These are phyloP conservation scores for Trichophyton schoenleinii DNA, from an alignment of 2,329 filamentous ascomycete species.

Conservation along the genomic window DNA sequence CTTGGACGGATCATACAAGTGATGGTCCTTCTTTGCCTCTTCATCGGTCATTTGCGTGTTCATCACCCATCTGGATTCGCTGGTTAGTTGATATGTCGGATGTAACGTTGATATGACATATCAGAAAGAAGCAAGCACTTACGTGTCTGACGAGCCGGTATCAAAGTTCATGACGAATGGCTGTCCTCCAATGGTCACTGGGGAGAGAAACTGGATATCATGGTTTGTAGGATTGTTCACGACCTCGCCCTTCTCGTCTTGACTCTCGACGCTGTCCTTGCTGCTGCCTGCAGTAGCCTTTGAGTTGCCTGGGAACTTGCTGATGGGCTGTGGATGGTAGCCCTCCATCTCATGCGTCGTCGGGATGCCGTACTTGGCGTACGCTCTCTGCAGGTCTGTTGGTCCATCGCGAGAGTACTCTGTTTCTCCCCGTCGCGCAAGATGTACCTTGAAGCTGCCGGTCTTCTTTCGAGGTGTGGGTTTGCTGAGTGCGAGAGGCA, in stretches of 20 bases:
- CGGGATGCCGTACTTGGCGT: slow-evolving; percentile 53
- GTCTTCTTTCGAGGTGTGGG: slow-evolving; percentile 20
- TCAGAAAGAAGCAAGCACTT: slow-evolving; percentile 21
- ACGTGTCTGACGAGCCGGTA: slow-evolving; percentile 62
- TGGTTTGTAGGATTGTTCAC: slow-evolving; percentile 51
- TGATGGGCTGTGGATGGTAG: background rate
- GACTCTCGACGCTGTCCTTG: slow-evolving; percentile 1
- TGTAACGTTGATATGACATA: background rate
- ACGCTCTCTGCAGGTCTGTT: slow-evolving; percentile 51
- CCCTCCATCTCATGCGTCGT: slow-evolving; percentile 27
- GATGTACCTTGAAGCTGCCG: slow-evolving; percentile 49
- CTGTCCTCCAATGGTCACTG: slow-evolving; percentile 58
- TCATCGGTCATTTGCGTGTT: slow-evolving; percentile 44
- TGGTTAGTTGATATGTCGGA: no score
- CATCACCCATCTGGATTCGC: slow-evolving; percentile 54
- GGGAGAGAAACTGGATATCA: slow-evolving; percentile 58
- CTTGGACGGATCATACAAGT: slow-evolving; percentile 42
- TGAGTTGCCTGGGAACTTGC: background rate
- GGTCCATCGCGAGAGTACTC: slow-evolving; percentile 48
- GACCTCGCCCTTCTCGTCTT: slow-evolving; percentile 42
- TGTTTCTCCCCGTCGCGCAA: slow-evolving; percentile 42
- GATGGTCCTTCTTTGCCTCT: slow-evolving; percentile 38
- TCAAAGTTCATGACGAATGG: slow-evolving; percentile 59
- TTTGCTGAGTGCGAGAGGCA: background rate
- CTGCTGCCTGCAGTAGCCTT: slow-evolving; percentile 16